Conservation (phyloP, 1,139 yeast species). For the Kodamaea ohmeri region DNA sequence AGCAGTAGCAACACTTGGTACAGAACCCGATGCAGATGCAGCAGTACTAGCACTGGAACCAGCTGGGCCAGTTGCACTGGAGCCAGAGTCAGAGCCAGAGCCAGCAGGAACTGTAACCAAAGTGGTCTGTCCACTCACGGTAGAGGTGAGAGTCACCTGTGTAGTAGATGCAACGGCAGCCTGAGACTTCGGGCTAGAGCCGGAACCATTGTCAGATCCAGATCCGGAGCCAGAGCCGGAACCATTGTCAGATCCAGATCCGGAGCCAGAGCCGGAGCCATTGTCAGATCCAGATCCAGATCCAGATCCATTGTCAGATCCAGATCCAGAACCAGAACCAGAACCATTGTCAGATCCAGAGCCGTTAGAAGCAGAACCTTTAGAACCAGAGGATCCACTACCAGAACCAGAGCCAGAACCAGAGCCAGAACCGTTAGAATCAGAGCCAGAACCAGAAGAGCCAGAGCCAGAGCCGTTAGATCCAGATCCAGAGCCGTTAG, state of each 20-base stretch:
- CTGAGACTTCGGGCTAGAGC: neutral
- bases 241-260: conserved; percentile 1
- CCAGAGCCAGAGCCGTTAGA: conserved; percentile 7
- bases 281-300: conserved; percentile 5
- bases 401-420: conserved; percentile 6
- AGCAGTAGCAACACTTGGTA: neutral
- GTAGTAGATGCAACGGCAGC: conserved; percentile 3
- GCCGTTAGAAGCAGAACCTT: conserved; percentile 8
- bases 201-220: neutral
- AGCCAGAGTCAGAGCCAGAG: neutral
- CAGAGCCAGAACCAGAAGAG: neutral
- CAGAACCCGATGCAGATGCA: conserved; percentile 1
- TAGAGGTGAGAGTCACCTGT: conserved; percentile 10
- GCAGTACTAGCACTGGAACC: conserved; percentile 11
- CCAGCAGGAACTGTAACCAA: conserved; percentile 9
- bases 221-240: conserved; percentile 3
- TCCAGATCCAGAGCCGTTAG: conserved; percentile 7
- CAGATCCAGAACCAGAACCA: conserved; percentile 4
- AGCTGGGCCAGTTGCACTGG: conserved; percentile 9
- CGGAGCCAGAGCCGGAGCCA: neutral
- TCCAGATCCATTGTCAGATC: conserved; percentile 1
- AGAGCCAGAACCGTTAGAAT: neutral
- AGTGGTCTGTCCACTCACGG: conserved; percentile 11
- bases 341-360: conserved; percentile 7
- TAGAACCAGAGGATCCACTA: conserved; percentile 6